Conservation (phyloP, 2,329 filamentous ascomycete genomes). For the Penicillium palitans region DNA sequence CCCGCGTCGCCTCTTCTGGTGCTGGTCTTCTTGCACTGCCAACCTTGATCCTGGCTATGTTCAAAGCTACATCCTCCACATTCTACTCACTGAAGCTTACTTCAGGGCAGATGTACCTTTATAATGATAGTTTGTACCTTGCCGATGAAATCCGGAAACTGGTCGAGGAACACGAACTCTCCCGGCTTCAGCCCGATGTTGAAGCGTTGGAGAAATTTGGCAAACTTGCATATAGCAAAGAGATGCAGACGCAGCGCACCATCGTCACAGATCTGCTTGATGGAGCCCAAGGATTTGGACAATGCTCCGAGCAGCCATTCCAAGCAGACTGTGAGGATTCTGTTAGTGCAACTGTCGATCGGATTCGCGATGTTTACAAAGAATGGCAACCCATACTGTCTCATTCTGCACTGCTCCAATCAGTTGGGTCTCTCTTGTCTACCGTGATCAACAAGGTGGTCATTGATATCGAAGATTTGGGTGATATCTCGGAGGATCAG, state of each 20-base stretch:
- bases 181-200: conserved; percentile 56
- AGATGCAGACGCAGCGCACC: conserved; percentile 65
- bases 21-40: conserved; percentile 48
- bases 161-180: conserved; percentile 47
- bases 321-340: conserved; percentile 61
- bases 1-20: conserved; percentile 44
- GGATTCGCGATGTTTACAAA: conserved; percentile 56
- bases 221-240: conserved; percentile 61
- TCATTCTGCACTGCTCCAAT: conserved; percentile 61
- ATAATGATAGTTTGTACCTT: conserved; percentile 63
- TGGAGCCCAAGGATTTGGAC: conserved; percentile 61
- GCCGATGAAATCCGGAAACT: conserved; percentile 55
- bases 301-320: conserved; percentile 61
- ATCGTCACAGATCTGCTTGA: conserved; percentile 64
- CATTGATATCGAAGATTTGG: conserved; percentile 61
- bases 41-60: conserved; percentile 52
- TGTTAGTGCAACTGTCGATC: conserved; percentile 58
- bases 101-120: conserved; percentile 63
- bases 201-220: conserved; percentile 59
- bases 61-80: conserved; percentile 50
- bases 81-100: conserved; percentile 48
- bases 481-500: conserved; percentile 64
- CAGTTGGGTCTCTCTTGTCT: conserved; percentile 59
- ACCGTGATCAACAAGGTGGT: conserved; percentile 61
- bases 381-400: conserved; percentile 61